These are phyloP conservation scores for Neurospora sp. DNA, from an alignment of 495 filamentous ascomycete species.

Conservation along the genomic window DNA sequence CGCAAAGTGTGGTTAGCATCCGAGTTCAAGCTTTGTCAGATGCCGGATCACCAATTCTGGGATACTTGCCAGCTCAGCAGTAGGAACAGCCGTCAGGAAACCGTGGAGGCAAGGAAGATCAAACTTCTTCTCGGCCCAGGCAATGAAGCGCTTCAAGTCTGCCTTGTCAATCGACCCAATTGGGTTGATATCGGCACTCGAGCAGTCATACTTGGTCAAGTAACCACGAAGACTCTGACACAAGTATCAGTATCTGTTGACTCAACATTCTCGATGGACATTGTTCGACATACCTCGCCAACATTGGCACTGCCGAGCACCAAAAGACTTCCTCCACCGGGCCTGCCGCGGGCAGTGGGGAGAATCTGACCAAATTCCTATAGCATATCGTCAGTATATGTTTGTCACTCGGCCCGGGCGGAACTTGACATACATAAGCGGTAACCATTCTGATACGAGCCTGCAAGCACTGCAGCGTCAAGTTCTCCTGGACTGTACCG, in stretches of 20 bases:
- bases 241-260: neutral
- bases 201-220: constrained; percentile 22
- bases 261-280: constrained; percentile 23
- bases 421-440: constrained; percentile 40
- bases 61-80: constrained; percentile 53
- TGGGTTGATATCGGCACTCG: constrained; percentile 47
- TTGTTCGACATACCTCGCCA: constrained; percentile 12
- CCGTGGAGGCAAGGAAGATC: constrained; percentile 63
- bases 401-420: neutral
- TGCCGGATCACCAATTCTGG: too few species aligned
- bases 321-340: constrained; percentile 29
- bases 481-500: constrained; percentile 21
- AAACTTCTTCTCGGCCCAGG: constrained; percentile 50
- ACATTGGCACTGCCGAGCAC: constrained; percentile 43
- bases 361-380: constrained; percentile 25
- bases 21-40: neutral
- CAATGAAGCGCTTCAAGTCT: constrained; percentile 72
- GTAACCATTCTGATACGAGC: constrained; percentile 73
- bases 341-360: constrained; percentile 39
- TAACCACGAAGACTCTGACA: constrained; percentile 49
- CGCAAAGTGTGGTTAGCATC: neutral
- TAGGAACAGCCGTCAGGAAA: constrained; percentile 68
- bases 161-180: constrained; percentile 62
- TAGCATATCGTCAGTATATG: neutral
- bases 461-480: constrained; percentile 76